Percentiles rank a stretch among this genome's conserved stretches.
Conservation (phyloP, 768 basidiomycete genomes). For the Psilocybe cubensis region DNA sequence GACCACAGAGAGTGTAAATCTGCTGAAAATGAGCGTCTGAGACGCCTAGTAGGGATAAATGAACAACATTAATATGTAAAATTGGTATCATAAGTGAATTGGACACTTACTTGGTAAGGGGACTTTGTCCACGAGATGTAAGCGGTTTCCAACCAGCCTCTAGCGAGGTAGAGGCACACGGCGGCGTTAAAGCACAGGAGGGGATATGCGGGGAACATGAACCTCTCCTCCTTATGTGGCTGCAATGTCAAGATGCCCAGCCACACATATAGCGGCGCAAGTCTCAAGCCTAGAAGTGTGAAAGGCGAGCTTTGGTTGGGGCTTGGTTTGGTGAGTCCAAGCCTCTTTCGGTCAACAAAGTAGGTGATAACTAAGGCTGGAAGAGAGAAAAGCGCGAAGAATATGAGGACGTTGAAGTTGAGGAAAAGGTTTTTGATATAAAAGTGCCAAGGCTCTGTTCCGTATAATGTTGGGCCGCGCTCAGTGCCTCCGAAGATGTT, state of each 20-base stretch:
- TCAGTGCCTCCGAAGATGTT: slow-evolving; percentile 85
- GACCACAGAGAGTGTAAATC: slow-evolving; percentile 73
- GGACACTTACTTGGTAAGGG: slow-evolving; percentile 72
- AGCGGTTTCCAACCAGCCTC: slow-evolving; percentile 83
- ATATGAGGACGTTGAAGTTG: slow-evolving; percentile 90
- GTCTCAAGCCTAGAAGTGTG: slow-evolving; percentile 70
- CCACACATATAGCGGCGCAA: slow-evolving; percentile 97
- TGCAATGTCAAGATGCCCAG: slow-evolving; percentile 76
- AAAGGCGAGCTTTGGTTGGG: slow-evolving; percentile 78
- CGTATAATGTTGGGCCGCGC: slow-evolving; percentile 91
- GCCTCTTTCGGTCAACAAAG: slow-evolving; percentile 73
- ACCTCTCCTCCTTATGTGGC: slow-evolving; percentile 98
- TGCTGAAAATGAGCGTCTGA: slow-evolving; percentile 72
- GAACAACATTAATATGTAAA: no score
- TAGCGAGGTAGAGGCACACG: slow-evolving; percentile 79
- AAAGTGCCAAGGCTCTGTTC: slow-evolving; percentile 85
- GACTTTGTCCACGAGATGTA: slow-evolving; percentile 82
- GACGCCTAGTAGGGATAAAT: slow-evolving; percentile 60
- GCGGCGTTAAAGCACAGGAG: slow-evolving; percentile 94
- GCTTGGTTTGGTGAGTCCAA: slow-evolving; percentile 55
- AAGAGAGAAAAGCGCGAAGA: slow-evolving; percentile 79
- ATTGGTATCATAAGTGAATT: background rate
- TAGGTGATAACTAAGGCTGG: slow-evolving; percentile 81
- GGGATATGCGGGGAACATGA: slow-evolving; percentile 95
- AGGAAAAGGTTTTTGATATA: slow-evolving; percentile 89